phyloP scores from a whole-genome alignment of 306 rosid species.

The Fragaria vesca region DNA sequence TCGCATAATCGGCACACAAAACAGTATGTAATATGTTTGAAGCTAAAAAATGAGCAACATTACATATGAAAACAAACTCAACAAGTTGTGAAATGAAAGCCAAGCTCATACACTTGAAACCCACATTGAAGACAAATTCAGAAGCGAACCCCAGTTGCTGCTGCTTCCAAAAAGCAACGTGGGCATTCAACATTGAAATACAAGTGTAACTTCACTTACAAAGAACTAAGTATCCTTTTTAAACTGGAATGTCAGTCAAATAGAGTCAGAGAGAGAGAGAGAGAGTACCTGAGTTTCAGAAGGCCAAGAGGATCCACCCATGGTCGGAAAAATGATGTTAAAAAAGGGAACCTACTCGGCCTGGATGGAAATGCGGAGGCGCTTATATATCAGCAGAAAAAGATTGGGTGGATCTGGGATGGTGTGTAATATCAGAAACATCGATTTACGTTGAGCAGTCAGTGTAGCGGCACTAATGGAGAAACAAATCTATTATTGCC shows the following conservation, averaged over 20 bases:
- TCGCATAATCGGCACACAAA: neutral
- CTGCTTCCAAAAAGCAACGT: conserved; percentile 1
- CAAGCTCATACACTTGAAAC: neutral
- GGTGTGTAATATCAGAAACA: too few relatives aligned
- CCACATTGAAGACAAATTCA: neutral
- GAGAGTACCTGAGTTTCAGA: conserved; percentile 56
- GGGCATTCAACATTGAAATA: neutral
- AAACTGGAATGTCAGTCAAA: neutral
- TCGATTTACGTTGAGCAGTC: too few relatives aligned
- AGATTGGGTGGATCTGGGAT: too few relatives aligned
- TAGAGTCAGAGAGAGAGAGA: neutral
- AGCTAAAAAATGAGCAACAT: neutral
- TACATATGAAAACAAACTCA: neutral
- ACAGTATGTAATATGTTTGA: too few relatives aligned
- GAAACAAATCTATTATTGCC: too few relatives aligned
- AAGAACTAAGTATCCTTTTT: neutral
- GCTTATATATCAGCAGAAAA: too few relatives aligned
- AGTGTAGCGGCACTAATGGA: too few relatives aligned
- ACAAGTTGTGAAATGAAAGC: too few relatives aligned
- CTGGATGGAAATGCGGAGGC: neutral
- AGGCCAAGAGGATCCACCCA: conserved; percentile 68
- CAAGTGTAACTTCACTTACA: neutral
- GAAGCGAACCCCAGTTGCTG: conserved; percentile 1
- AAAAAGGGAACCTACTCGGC: conserved; percentile 1
- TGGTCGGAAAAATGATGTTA: conserved; percentile 14